A percentile compares a stretch with the other conserved stretches of the same genome.
These are phyloP conservation scores for Thielaviopsis euricoi DNA, from an alignment of 2,329 filamentous ascomycete species.

Conservation along the genomic window DNA sequence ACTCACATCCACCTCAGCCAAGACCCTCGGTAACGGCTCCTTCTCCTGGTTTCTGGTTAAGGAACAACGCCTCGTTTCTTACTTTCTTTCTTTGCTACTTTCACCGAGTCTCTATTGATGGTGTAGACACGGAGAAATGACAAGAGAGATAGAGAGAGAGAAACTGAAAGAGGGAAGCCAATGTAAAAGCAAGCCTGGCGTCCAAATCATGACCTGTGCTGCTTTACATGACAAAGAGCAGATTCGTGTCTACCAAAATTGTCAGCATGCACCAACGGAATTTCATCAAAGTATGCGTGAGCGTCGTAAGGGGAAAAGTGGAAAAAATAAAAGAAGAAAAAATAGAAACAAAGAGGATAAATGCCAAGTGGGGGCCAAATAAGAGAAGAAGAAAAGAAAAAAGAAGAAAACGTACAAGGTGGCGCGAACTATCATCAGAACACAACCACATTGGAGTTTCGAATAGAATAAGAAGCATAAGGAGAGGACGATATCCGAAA, in stretches of 20 bases:
- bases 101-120: too few species aligned
- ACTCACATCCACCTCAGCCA: too few species aligned
- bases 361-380: too few species aligned
- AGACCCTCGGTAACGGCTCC: too few species aligned
- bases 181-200: too few species aligned
- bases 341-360: too few species aligned
- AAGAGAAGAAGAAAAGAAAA: neutral
- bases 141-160: too few species aligned
- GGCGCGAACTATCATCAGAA: neutral
- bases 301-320: neutral
- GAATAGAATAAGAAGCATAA: neutral
- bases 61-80: too few species aligned
- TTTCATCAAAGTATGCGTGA: neutral
- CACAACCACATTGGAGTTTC: neutral
- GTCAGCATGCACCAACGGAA: conserved; percentile 8
- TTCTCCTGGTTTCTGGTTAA: too few species aligned
- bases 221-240: conserved; percentile 44
- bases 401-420: neutral
- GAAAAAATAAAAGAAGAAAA: neutral
- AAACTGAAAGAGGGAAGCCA: too few species aligned
- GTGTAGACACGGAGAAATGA: too few species aligned
- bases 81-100: too few species aligned
- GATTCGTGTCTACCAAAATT: conserved; percentile 35
- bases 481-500: neutral
- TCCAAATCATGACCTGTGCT: neutral